Evolutionary conservation across 768 basidiomycete species (phyloP), one percentile per base, ranked within the genome.

Genomic region (Russula griseocarnosa): DNA sequence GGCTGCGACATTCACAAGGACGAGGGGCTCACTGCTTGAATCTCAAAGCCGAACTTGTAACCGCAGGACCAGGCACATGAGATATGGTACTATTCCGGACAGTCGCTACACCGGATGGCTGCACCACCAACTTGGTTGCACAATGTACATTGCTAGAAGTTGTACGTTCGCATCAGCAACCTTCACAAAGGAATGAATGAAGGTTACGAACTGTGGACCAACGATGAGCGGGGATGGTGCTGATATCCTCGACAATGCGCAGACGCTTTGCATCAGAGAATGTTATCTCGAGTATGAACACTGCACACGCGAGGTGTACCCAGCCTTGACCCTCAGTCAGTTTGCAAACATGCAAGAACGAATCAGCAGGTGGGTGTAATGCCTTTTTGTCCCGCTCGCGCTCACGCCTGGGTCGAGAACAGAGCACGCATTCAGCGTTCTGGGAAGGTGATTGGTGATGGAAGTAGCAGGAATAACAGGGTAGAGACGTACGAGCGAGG

Each of bases 281-380:
- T 4, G 77, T 81, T n/a, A 94, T 76, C 70, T 98, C 95, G 4
- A 88, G 87, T 32, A 86, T 84, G 76, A 93, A 98, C 1, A 91
- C 85, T 3, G 94, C 84, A 76, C 96, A 98, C 4, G 97, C 75
- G 36, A 94, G 79, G 72, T 98, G 96, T 0, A 86, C 86, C 94
- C 94, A 97, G 61, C 89, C 87, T 73, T 92, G 88, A 11, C 92
- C 92, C 77, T 97, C 94, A 0, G 94, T 96, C 8, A 92, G 92
- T 71, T 95, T 96, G 71, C 84, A 86, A 47, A 86, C 84, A 60
- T 91, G 82, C 62, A 94, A 76, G 72, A 81, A 95, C 34, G 80
- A 81, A 69, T 88, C 84, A 5, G 83, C 69, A 5, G 83, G 76
- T 46, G 83, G 81, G 57, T 78, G 76, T 32, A 77, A 74, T 6